Evolutionary conservation across 352 stramenopile genomes (phyloP), one percentile per base, ranked within the genome.

Genomic region (Globisporangium takayamanum): DNA sequence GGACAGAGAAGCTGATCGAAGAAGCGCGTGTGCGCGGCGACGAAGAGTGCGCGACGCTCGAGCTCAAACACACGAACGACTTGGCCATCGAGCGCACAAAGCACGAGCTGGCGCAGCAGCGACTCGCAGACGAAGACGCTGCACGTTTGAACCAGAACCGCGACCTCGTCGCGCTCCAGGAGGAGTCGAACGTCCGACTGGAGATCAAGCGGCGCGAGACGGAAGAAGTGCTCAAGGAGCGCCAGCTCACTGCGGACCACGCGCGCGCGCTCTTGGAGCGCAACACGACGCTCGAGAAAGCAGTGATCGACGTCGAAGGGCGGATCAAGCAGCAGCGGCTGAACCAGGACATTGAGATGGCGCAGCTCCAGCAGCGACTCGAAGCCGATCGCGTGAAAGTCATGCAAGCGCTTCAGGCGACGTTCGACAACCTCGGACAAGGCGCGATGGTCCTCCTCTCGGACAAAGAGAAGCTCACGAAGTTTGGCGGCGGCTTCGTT

Each of bases 271-370:
- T 76, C 25, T 55, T 88, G 7, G 78, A 88, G 53, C 73, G 61
- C 33, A 88, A 88, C 59, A 84, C 78, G 49, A 84, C 74, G 42
- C 54, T 88, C 0, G 70, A 81, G 45, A 87, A 86, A 50, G 78
- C 78, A 1, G 66, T 63, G 10, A 82, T 91, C 41, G 75, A 88
- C 52, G 72, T 86, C 14, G 76, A 88, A 46, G 78, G 76, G 0
- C 68, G 80, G 1, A 90, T 90, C 59, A 71, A 69, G 41, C 80
- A 91, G 58, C 77, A 91, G 57, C 76, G 80, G 3, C 36, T 75
- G 39, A 89, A 90, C 52, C 73, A 85, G 45, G 80, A 88, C 50
- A 90, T 90, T 53, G 78, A 88, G 50, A 85, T 84, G 71, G 73
- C 68, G 3, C 76, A 88, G 52, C 63, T 90, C 6, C 63, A 78